phyloP scores from a whole-genome alignment of 2,329 filamentous ascomycete genomes.

The Ophiocordyceps polyrhachis-furcata region DNA sequence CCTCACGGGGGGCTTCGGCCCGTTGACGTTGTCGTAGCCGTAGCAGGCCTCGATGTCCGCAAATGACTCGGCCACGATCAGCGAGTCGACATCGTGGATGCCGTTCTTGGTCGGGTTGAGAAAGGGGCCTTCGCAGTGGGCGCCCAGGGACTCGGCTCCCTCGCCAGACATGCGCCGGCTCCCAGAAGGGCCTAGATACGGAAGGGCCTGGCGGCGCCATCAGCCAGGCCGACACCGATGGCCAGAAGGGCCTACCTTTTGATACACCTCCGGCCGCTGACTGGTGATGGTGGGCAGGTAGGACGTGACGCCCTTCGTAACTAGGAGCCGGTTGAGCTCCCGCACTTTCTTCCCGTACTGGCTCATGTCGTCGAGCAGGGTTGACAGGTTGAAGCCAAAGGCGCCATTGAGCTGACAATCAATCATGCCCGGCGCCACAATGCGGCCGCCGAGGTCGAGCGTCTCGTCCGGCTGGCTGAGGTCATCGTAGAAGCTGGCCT shows the following conservation, averaged over 20 bases:
- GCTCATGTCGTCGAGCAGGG: slow-evolving; percentile 46
- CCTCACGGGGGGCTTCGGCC: slow-evolving; percentile 32
- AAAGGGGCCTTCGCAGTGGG: slow-evolving; percentile 84
- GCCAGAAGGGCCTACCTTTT: slow-evolving; percentile 27
- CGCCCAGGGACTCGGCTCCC: slow-evolving; percentile 74
- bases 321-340: slow-evolving; percentile 50
- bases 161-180: slow-evolving; percentile 36
- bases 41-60: slow-evolving; percentile 53
- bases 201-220: slow-evolving; percentile 37
- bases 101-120: slow-evolving; percentile 69
- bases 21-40: slow-evolving; percentile 46
- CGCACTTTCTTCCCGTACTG: slow-evolving; percentile 56
- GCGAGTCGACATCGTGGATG: slow-evolving; percentile 58
- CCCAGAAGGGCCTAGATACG: slow-evolving; percentile 58
- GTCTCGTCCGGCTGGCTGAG: slow-evolving; percentile 51
- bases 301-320: slow-evolving; percentile 69
- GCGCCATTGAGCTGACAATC: slow-evolving; percentile 86
- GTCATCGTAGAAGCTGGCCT: slow-evolving; percentile 49
- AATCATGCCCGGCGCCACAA: slow-evolving; percentile 71
- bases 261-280: slow-evolving; percentile 64
- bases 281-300: slow-evolving; percentile 77
- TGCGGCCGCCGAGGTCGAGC: slow-evolving; percentile 65
- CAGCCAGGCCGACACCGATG: background rate
- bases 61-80: slow-evolving; percentile 45
- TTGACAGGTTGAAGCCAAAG: slow-evolving; percentile 84